A percentile compares a stretch with the other conserved stretches of the same genome.
Conservation (phyloP, 495 filamentous ascomycete genomes). For the Daldinia grandis region DNA sequence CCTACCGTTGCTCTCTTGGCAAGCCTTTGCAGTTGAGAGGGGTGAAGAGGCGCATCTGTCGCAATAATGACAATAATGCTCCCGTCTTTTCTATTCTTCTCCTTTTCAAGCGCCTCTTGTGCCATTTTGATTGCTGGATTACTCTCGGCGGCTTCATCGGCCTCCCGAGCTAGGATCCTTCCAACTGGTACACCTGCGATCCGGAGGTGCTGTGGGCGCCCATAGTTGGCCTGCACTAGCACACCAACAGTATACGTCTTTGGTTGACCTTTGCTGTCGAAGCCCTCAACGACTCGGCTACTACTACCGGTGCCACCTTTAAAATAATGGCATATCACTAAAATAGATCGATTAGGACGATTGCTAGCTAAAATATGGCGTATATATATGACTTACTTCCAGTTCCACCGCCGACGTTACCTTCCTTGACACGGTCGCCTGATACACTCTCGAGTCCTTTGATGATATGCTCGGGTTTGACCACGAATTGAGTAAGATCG, state of each 20-base stretch:
- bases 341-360: neutral
- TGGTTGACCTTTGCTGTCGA: slow-evolving; percentile 41
- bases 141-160: slow-evolving; percentile 37
- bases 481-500: slow-evolving; percentile 53
- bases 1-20: slow-evolving; percentile 63
- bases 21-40: slow-evolving; percentile 58
- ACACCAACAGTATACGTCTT: slow-evolving; percentile 59
- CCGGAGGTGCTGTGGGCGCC: slow-evolving; percentile 51
- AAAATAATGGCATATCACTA: slow-evolving; percentile 51
- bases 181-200: slow-evolving; percentile 62
- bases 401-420: slow-evolving; percentile 61
- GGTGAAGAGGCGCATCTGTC: slow-evolving; percentile 61
- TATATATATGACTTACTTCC: slow-evolving; percentile 48
- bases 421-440: slow-evolving; percentile 55
- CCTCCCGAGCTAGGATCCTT: slow-evolving; percentile 49
- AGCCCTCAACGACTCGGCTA: slow-evolving; percentile 54
- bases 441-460: slow-evolving; percentile 54
- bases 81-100: slow-evolving; percentile 59
- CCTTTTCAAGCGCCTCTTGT: slow-evolving; percentile 33
- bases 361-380: neutral
- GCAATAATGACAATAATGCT: slow-evolving; percentile 62
- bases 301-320: slow-evolving; percentile 62
- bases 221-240: slow-evolving; percentile 64
- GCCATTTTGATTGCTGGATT: slow-evolving; percentile 41
- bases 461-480: slow-evolving; percentile 54